A percentile compares a stretch with the other conserved stretches of the same genome.
Evolutionary conservation across 2,329 filamentous ascomycete genomes (phyloP).

Genomic region (Trichoderma simmonsii): DNA sequence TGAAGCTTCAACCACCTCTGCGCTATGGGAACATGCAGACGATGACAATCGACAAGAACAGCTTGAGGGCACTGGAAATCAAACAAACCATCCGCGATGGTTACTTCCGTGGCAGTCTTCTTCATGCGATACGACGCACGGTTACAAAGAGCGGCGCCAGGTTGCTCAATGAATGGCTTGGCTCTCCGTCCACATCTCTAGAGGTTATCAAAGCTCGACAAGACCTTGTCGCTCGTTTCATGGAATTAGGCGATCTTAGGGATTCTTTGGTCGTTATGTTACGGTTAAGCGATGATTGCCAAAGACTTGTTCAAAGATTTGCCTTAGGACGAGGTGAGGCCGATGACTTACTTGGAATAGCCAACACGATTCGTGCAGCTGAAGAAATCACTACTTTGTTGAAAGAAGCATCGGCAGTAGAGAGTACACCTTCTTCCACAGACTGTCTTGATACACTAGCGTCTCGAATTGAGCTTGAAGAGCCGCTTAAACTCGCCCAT

Average conservation of each 20-base stretch:
- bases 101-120: slow-evolving; percentile 72
- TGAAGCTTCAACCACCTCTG: slow-evolving; percentile 80
- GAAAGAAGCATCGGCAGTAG: slow-evolving; percentile 22
- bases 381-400: slow-evolving; percentile 59
- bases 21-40: slow-evolving; percentile 71
- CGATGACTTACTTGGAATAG: slow-evolving; percentile 82
- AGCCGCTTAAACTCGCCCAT: slow-evolving; percentile 64
- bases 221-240: slow-evolving; percentile 75
- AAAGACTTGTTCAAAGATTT: slow-evolving; percentile 90
- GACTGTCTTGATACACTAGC: slow-evolving; percentile 46
- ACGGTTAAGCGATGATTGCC: slow-evolving; percentile 75
- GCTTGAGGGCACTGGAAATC: slow-evolving; percentile 83
- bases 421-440: slow-evolving; percentile 17
- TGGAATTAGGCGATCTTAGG: slow-evolving; percentile 63
- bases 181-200: slow-evolving; percentile 85
- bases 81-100: slow-evolving; percentile 81
- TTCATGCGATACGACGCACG: slow-evolving; percentile 86
- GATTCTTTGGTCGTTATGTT: slow-evolving; percentile 68
- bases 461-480: slow-evolving; percentile 61
- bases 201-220: slow-evolving; percentile 74
- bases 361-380: slow-evolving; percentile 75
- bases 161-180: slow-evolving; percentile 79
- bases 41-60: slow-evolving; percentile 91
- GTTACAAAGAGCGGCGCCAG: slow-evolving; percentile 89
- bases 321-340: slow-evolving; percentile 87